Conservation (phyloP, 192 early-diverging fungal genomes). For the Coemansia sp. region DNA sequence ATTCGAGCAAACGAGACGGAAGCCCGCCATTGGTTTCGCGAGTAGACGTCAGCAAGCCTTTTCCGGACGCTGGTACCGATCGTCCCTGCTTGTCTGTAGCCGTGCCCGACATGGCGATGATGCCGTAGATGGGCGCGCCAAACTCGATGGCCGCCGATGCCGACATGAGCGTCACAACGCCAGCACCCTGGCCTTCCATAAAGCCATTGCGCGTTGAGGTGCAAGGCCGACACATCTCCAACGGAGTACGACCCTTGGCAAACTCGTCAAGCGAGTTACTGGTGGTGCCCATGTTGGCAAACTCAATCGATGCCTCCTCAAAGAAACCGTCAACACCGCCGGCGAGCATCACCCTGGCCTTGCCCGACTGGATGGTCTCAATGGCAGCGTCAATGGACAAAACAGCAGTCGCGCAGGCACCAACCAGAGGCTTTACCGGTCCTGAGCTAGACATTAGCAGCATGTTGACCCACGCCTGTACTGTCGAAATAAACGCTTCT, state of each 20-base stretch:
- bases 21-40: constrained; percentile 29
- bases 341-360: constrained; percentile 86
- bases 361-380: constrained; percentile 79
- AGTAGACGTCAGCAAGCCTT: constrained; percentile 84
- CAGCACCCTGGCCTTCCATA: constrained; percentile 88
- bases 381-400: constrained; percentile 85
- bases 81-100: constrained; percentile 91
- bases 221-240: constrained; percentile 88
- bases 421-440: constrained; percentile 69
- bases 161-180: constrained; percentile 83
- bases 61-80: constrained; percentile 87
- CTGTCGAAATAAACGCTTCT: constrained; percentile 91
- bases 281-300: constrained; percentile 93
- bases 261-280: constrained; percentile 79
- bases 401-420: constrained; percentile 87
- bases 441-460: constrained; percentile 84
- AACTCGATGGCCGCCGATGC: constrained; percentile 79
- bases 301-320: constrained; percentile 85
- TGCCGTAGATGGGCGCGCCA: constrained; percentile 85
- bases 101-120: constrained; percentile 78
- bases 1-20: constrained; percentile 65
- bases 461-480: constrained; percentile 93
- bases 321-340: constrained; percentile 86
- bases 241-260: constrained; percentile 75
- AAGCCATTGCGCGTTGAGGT: constrained; percentile 82